These are phyloP conservation scores for Dactylorhiza incarnata DNA, from an alignment of 106 monocot species.

Conservation along the genomic window DNA sequence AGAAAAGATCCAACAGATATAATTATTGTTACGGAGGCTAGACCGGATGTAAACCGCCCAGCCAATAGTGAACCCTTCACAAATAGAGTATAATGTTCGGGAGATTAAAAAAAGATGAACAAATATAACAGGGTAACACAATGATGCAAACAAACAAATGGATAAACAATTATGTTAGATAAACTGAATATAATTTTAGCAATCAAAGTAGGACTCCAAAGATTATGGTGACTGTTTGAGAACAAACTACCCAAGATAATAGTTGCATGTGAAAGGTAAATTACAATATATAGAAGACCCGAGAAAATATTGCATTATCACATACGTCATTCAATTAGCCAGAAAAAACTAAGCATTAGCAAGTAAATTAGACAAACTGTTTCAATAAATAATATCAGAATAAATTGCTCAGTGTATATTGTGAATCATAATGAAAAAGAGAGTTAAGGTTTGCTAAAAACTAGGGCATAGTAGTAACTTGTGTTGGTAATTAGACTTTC, in stretches of 20 bases:
- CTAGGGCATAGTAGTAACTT: neutral
- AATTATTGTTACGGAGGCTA: constrained; percentile 61
- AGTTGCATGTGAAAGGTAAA: neutral
- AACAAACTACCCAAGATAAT: neutral
- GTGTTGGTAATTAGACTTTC: neutral
- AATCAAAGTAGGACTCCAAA: too few species aligned
- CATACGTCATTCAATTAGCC: neutral
- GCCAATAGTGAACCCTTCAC: constrained; percentile 77
- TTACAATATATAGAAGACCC: neutral
- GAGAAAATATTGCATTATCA: neutral
- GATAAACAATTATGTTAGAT: neutral
- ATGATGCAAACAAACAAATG: neutral
- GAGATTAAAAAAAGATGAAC: neutral
- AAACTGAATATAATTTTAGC: too few species aligned
- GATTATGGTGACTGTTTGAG: too few species aligned
- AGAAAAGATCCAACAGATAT: constrained; percentile 64
- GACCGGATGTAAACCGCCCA: constrained; percentile 65
- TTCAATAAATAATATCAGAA: neutral
- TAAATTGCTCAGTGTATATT: neutral
- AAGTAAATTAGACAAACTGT: neutral
- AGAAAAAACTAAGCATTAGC: too few species aligned
- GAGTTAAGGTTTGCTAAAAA: neutral
- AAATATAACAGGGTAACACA: neutral
- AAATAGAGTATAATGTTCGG: neutral
- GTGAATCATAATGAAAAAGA: neutral